These are phyloP conservation scores for Tritrichomonas musculus DNA, from an alignment of 208 protist genomes.

Conservation along the genomic window DNA sequence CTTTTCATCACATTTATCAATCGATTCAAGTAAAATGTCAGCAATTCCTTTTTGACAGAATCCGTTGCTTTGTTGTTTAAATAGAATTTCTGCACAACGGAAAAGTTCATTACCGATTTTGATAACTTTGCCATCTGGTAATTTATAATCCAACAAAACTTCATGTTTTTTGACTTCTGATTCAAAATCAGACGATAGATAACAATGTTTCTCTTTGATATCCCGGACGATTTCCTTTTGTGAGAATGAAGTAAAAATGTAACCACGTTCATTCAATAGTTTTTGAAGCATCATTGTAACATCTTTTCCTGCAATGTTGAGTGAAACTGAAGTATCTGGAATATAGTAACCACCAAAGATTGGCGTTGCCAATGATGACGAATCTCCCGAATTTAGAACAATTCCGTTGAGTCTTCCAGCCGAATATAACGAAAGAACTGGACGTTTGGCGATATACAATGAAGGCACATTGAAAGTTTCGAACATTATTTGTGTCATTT, in stretches of 20 bases:
- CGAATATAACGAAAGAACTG: slow-evolving; percentile 83
- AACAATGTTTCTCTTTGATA: slow-evolving; percentile 68
- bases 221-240: slow-evolving; percentile 66
- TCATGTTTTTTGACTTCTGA: no score
- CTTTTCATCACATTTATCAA: slow-evolving; percentile 52
- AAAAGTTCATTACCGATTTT: slow-evolving; percentile 35
- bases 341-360: no score
- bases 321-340: slow-evolving; percentile 68
- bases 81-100: slow-evolving; percentile 29
- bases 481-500: slow-evolving; percentile 75
- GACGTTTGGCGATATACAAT: slow-evolving; percentile 77
- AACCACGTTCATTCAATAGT: no score
- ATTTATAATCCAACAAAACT: no score
- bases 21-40: slow-evolving; percentile 8
- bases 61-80: no score
- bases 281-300: no score
- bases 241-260: slow-evolving; percentile 59
- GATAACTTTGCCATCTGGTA: slow-evolving; percentile 61
- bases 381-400: no score
- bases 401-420: slow-evolving; percentile 72
- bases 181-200: no score
- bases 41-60: background rate
- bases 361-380: no score
- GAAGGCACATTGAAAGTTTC: slow-evolving; percentile 62
- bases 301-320: slow-evolving; percentile 60